Evolutionary conservation across 768 basidiomycete species (phyloP).

Genomic region (Pulveroboletus frians): DNA sequence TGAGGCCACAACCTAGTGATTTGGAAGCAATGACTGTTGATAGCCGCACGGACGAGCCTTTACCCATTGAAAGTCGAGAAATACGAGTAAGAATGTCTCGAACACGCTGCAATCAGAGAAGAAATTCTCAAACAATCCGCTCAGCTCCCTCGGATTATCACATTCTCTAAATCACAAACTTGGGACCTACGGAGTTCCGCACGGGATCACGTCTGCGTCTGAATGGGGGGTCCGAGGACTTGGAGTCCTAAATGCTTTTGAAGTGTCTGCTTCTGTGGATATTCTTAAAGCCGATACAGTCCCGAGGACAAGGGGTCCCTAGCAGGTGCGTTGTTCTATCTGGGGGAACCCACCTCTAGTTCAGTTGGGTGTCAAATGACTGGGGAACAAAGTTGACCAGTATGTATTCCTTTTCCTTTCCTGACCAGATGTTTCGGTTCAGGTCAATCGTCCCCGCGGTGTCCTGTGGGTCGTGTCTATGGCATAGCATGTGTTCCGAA

Average conservation of each 20-base stretch:
- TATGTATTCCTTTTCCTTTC: conserved; percentile 28
- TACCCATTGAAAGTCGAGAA: conserved; percentile 60
- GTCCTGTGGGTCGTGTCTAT: not conserved
- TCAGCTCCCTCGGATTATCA: conserved; percentile 65
- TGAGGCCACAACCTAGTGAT: conserved; percentile 53
- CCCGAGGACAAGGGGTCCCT: conserved; percentile 60
- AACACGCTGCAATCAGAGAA: not conserved
- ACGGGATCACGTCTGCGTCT: conserved; percentile 78
- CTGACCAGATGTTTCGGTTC: not conserved
- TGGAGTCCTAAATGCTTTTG: not conserved
- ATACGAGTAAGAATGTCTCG: conserved; percentile 39
- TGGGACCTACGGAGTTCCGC: conserved; percentile 69
- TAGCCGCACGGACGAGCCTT: conserved; percentile 78
- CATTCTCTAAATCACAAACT: conserved; percentile 72
- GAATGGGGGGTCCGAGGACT: not conserved
- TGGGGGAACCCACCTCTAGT: conserved; percentile 57
- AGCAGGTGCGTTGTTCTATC: conserved; percentile 52
- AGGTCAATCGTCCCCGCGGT: not conserved
- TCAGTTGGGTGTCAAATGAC: conserved; percentile 45
- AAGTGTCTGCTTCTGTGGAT: conserved; percentile 69
- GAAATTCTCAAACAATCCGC: not conserved
- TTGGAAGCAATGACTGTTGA: conserved; percentile 54
- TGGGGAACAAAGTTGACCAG: conserved; percentile 53
- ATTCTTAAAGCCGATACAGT: conserved; percentile 50
- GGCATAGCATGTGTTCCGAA: not conserved